Base-by-base conservation (phyloP, 352 stramenopile genomes). In the Peronospora tabacina region DNA sequence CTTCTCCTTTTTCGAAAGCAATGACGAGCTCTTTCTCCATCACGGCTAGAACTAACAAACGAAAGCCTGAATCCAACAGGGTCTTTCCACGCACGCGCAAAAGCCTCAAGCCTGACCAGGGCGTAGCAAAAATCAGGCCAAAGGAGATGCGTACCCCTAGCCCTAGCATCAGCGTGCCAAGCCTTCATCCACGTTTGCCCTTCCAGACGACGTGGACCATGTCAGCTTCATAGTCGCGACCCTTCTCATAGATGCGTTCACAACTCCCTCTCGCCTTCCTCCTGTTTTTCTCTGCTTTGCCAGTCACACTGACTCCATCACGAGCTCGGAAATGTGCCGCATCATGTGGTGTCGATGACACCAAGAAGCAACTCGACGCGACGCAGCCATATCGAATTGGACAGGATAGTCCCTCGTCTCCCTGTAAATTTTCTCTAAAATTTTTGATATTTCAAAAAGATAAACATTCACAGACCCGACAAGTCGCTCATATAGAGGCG, bases 211-310 rank as follows among this genome's bases (percentile, higher is more conserved):
- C 17, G 13, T 35, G 19, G 34, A 43, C 30, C 51, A 36, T 36
- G 13, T 16, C 30, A 33, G 28, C 28, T 10, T 33, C 28, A 33
- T 33, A 33, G 7, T 33, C 28, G 11, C 28, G 28, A 13, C 22
- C 22, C 22, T 26, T 26, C 22, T 50, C 42, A 58, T 58, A 58
- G 50, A 58, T 58, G 42, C 42, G 49, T 35, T 61, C 34, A 28
- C 53, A 37, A 28, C 49, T 48, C 33, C 17, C 47, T 38, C 35
- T 29, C 47, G 56, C 29, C 48, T 62, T 38, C 37, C 56, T 39
- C 51, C 51, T 51, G 52, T 44, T 41, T 65, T 51, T 65, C 61
- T 51, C 41, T 61, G 39, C n/a, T 45, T 10, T 29, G 3, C 13
- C 36, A 24, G 24, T 39, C 16, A 34, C 50, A 38, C 56, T 64